phyloP scores from a whole-genome alignment of 352 stramenopile species.

The Phytophthora niederhauseri region DNA sequence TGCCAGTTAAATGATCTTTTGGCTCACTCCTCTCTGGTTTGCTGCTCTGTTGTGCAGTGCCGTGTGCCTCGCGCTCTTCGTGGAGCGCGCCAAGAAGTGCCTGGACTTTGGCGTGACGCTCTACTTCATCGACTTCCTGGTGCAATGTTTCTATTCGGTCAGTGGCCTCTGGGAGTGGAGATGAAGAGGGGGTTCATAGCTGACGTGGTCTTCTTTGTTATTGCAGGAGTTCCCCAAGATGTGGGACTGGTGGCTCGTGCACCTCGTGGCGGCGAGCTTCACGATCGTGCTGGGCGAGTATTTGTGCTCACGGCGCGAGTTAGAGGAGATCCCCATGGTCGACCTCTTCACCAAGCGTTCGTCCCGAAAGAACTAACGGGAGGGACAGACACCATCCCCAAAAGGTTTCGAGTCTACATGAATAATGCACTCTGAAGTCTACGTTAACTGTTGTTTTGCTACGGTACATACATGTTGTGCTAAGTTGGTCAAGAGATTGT shows the following conservation, averaged over 20 bases:
- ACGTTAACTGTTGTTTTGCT: constrained; percentile 9
- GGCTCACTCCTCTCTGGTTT: background rate
- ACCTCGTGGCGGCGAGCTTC: constrained; percentile 64
- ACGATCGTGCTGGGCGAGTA: constrained; percentile 91
- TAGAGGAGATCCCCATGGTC: constrained; percentile 91
- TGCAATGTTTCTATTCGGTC: constrained; percentile 86
- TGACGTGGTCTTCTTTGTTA: background rate
- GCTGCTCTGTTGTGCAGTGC: constrained; percentile 40
- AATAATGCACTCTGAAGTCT: constrained; percentile 18
- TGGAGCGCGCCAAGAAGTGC: constrained; percentile 92
- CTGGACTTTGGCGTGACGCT: constrained; percentile 92
- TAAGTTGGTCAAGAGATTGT: background rate
- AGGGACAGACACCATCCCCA: no score
- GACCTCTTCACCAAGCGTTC: constrained; percentile 79
- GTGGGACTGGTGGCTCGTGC: constrained; percentile 90
- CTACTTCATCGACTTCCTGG: constrained; percentile 87
- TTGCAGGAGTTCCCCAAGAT: constrained; percentile 82
- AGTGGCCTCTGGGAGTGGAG: background rate
- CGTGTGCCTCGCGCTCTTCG: constrained; percentile 77
- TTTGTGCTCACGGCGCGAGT: constrained; percentile 83
- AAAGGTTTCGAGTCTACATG: background rate
- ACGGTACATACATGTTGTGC: constrained; percentile 11
- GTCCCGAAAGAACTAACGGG: constrained; percentile 51
- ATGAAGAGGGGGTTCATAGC: background rate
- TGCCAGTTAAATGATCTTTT: background rate